Evolutionary conservation across 1,284 basidiomycete genomes (phyloP), one percentile per base, ranked within the genome.

Genomic region (Puccinia coronata): DNA sequence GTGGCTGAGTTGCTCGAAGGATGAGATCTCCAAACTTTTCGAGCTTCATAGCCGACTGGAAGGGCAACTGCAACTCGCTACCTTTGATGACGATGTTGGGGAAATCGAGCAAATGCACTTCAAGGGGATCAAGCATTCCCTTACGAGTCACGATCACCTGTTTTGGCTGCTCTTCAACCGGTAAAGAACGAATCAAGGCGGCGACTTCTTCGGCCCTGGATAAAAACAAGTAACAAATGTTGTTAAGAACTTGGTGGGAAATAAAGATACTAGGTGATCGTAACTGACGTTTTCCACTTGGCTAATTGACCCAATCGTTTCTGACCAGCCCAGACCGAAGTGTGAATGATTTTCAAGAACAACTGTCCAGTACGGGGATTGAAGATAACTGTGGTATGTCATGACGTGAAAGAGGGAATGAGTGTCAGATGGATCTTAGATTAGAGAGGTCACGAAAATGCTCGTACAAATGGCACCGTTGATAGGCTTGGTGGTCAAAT

Each of bases 1-100:
- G 95, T n/a, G 96, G 96, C 89, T 97, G 95, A 51, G 93, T 98
- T 34, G 96, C 95, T 82, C 94, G 93, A 91, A 84, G 82, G 41
- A 84, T 98, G 82, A 99, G 88, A 87, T 99, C 97, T 88, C 97
- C 97, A 84, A 99, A 98, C 88, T 98, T 98, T 89, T 99, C 97
- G 91, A 99, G 96, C 90, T 99, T 98, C 92, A 99, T 95, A 84
- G 95, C 96, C 23, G 96, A 95, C 88, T 99, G 96, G 94, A 99
- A 99, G 0, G 97, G 97, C 82, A 99, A 88, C 86, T 99, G 97
- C 69, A 99, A 89, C 87, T 99, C 97, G 83, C 93, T 96, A 78
- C 97, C 97, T 88, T 99, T 98, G 89, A 99, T 99, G 87, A 98
- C 96, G 85, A 99, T 98, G 88, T 99, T 99, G 77, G 97, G 97